These are phyloP conservation scores for Candida insectorum DNA, from an alignment of 805 yeast genomes.

Conservation along the genomic window DNA sequence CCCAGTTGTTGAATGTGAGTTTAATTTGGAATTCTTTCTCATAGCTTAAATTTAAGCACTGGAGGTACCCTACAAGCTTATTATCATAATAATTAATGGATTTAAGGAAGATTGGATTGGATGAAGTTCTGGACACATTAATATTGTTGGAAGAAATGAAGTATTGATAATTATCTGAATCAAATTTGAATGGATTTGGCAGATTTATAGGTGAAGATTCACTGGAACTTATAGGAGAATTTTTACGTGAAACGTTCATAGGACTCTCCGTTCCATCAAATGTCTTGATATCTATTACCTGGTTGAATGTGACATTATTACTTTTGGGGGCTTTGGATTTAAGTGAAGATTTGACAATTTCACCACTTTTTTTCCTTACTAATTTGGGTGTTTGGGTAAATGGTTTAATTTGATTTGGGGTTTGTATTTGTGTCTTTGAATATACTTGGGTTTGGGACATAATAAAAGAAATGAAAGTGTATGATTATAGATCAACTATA, in stretches of 20 bases:
- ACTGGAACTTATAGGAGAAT: constrained; percentile 2
- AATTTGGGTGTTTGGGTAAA: constrained; percentile 1
- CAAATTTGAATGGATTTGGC: constrained; percentile 1
- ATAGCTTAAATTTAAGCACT: constrained; percentile 27
- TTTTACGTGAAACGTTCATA: constrained; percentile 3
- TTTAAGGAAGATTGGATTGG: constrained; percentile 28
- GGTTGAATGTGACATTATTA: constrained; percentile 9
- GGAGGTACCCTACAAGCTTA: constrained; percentile 9
- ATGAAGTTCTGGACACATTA: constrained; percentile 8
- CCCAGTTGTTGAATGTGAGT: constrained; percentile 49
- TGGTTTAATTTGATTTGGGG: too few species aligned
- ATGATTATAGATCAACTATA: too few species aligned
- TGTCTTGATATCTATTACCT: constrained; percentile 48
- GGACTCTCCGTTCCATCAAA: constrained; percentile 46
- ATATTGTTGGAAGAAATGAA: constrained; percentile 7
- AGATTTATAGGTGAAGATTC: constrained; percentile 1
- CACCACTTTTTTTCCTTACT: constrained; percentile 83
- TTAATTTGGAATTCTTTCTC: constrained; percentile 39
- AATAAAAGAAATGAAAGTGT: too few species aligned
- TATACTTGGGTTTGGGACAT: too few species aligned
- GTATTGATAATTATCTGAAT: constrained; percentile 5
- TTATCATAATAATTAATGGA: constrained; percentile 17
- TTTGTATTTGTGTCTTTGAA: background rate
- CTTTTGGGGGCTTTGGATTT: constrained; percentile 23
- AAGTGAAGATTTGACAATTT: constrained; percentile 72